Evolutionary conservation across 1,139 yeast genomes (phyloP).

Genomic region (Suhomyces terraborum): DNA sequence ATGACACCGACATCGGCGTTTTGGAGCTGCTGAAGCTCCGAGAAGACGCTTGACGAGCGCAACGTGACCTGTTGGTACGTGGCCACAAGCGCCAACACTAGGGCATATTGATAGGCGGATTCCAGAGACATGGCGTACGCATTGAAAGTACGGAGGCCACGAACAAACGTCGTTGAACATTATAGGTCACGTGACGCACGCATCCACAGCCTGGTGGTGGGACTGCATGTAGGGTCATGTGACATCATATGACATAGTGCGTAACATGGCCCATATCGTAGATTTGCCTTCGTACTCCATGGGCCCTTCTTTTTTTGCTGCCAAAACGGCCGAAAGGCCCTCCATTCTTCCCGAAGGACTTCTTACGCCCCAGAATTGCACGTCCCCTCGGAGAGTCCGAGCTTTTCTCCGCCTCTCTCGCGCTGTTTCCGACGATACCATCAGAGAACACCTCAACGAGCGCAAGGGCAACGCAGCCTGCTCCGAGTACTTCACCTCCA

Average conservation of each 20-base stretch:
- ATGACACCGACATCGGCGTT: background rate
- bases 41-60: background rate
- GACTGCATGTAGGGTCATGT: too few species aligned
- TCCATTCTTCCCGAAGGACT: background rate
- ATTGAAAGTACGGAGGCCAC: background rate
- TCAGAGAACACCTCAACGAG: constrained; percentile 42
- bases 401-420: constrained; percentile 44
- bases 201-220: too few species aligned
- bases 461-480: constrained; percentile 24
- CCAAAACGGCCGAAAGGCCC: background rate
- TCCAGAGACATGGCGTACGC: constrained; percentile 5
- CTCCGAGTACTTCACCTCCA: constrained; percentile 29
- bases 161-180: background rate
- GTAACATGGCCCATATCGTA: too few species aligned
- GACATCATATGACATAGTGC: background rate
- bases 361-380: constrained; percentile 32
- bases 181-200: background rate
- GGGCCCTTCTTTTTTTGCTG: constrained; percentile 1
- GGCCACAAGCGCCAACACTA: constrained; percentile 21
- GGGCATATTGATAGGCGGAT: constrained; percentile 22
- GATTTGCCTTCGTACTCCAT: background rate
- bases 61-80: background rate
- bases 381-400: constrained; percentile 36
- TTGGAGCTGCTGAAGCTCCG: background rate
- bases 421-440: constrained; percentile 42